phyloP scores from a whole-genome alignment of 495 filamentous ascomycete species.

The Aspergillus sclerotiicarbonarius region DNA sequence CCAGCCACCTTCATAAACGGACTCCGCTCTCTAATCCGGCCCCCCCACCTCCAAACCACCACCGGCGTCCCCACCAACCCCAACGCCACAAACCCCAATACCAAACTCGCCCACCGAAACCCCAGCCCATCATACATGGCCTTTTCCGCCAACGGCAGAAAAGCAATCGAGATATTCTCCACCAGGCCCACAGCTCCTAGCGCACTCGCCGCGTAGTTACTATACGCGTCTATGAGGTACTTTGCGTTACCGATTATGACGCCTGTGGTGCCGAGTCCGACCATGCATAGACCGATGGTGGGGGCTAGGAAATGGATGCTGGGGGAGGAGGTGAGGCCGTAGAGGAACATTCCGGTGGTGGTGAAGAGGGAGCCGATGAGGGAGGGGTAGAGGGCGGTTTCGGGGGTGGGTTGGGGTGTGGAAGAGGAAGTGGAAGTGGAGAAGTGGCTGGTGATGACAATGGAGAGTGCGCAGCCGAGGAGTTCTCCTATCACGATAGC shows the following conservation, averaged over 20 bases:
- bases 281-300: slow-evolving; percentile 37
- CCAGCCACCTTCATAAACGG: slow-evolving; percentile 13
- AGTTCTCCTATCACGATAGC: slow-evolving; percentile 35
- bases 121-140: slow-evolving; percentile 34
- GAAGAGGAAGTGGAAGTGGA: slow-evolving; percentile 33
- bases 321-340: slow-evolving; percentile 39
- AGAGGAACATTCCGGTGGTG: slow-evolving; percentile 38
- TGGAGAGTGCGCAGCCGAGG: slow-evolving; percentile 28
- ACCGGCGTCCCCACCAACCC: slow-evolving; percentile 1
- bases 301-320: slow-evolving; percentile 37
- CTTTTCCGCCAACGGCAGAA: slow-evolving; percentile 30
- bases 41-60: slow-evolving; percentile 6
- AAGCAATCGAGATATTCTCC: slow-evolving; percentile 26
- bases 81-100: slow-evolving; percentile 27
- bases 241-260: slow-evolving; percentile 24
- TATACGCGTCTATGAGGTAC: slow-evolving; percentile 29
- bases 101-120: slow-evolving; percentile 35
- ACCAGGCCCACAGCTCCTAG: slow-evolving; percentile 22
- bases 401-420: slow-evolving; percentile 33
- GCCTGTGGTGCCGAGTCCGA: slow-evolving; percentile 22
- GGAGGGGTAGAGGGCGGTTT: slow-evolving; percentile 33
- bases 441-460: slow-evolving; percentile 17
- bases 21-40: slow-evolving; percentile 3
- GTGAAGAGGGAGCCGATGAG: slow-evolving; percentile 30
- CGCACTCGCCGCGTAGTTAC: slow-evolving; percentile 26